These are phyloP conservation scores for Epichloe scottii DNA, from an alignment of 2,329 filamentous ascomycete genomes.

Conservation along the genomic window DNA sequence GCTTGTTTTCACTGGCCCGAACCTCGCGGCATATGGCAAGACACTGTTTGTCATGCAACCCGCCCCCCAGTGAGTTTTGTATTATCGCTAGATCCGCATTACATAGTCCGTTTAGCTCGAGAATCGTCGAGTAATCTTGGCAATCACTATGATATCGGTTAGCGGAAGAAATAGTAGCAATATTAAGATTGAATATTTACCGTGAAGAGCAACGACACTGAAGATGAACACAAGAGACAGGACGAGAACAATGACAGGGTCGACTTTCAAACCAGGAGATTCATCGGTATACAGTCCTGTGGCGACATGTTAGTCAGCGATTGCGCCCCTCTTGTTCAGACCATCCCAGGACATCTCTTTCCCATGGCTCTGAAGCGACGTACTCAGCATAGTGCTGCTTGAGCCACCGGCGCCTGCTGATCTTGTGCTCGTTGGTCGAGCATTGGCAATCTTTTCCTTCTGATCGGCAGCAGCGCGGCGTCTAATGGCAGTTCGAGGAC, in stretches of 20 bases:
- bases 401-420: conserved; percentile 90
- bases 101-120: conserved; percentile 35
- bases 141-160: conserved; percentile 54
- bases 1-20: background rate
- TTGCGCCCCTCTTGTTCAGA: background rate
- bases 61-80: background rate
- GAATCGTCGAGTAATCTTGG: conserved; percentile 88
- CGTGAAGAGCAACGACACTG: conserved; percentile 87
- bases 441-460: conserved; percentile 95
- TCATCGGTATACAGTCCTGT: conserved; percentile 93
- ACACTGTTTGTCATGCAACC: background rate
- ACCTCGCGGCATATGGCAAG: background rate
- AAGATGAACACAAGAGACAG: conserved; percentile 98
- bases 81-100: background rate
- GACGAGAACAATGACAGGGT: conserved; percentile 93
- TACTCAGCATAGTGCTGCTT: conserved; percentile 97
- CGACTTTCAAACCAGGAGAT: conserved; percentile 92
- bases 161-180: background rate
- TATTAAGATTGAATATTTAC: background rate
- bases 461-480: conserved; percentile 92
- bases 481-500: conserved; percentile 88
- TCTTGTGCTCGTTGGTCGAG: conserved; percentile 79
- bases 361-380: conserved; percentile 36
- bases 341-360: no score
- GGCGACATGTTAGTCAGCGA: conserved; percentile 9